These are phyloP conservation scores for Claviceps sp. DNA, from an alignment of 2,329 filamentous ascomycete species.

Conservation along the genomic window DNA sequence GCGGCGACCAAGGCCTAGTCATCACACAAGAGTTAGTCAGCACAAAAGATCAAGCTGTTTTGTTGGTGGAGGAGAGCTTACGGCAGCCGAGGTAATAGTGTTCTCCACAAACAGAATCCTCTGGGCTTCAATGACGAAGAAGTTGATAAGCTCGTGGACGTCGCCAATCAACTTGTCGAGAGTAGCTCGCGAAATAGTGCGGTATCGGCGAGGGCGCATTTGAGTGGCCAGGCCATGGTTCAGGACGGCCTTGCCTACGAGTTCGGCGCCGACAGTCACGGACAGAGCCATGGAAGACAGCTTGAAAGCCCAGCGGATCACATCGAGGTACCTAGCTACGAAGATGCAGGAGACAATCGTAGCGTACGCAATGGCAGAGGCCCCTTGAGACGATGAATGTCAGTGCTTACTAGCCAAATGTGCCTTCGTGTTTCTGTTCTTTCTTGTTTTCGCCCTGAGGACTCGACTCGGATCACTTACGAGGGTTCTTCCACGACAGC, in stretches of 20 bases:
- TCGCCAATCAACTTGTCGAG: conserved; percentile 49
- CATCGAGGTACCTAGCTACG: conserved; percentile 49
- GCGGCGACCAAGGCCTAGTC: conserved; percentile 43
- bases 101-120: conserved; percentile 58
- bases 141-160: conserved; percentile 56
- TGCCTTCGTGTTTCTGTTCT: background rate
- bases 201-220: conserved; percentile 53
- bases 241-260: conserved; percentile 45
- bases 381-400: conserved; percentile 27
- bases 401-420: conserved; percentile 4
- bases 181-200: conserved; percentile 49
- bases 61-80: conserved; percentile 26
- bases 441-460: background rate
- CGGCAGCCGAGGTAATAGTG: conserved; percentile 42
- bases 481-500: conserved; percentile 55
- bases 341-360: conserved; percentile 46
- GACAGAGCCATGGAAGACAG: conserved; percentile 49
- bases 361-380: conserved; percentile 51
- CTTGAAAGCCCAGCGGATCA: conserved; percentile 52
- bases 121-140: conserved; percentile 57
- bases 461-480: conserved; percentile 25
- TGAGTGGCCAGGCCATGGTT: conserved; percentile 51
- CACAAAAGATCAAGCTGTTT: conserved; percentile 5
- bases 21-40: background rate
- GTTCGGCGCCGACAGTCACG: conserved; percentile 46